Evolutionary conservation across 441 rosid species (phyloP).

Genomic region (Pelargonium myrrhifolium): DNA sequence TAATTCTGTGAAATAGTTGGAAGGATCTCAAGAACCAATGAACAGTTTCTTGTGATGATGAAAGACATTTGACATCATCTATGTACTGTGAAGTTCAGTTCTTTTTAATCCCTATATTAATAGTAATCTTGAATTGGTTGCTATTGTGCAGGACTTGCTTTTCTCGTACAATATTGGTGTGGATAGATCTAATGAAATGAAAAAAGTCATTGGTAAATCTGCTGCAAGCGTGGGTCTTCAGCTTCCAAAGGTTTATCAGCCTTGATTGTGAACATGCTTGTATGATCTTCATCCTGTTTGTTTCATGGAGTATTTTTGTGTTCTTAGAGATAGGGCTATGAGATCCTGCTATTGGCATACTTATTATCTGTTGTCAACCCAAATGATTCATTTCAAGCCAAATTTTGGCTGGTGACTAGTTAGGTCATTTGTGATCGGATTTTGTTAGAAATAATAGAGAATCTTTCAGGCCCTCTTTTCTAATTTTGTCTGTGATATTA

Average conservation of each 20-base stretch:
- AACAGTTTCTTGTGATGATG: not conserved
- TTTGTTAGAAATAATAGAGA: constrained; percentile 1
- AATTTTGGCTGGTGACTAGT: not conserved
- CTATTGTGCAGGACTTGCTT: constrained; percentile 51
- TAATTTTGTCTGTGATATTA: too few relatives aligned
- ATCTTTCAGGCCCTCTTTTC: not conserved
- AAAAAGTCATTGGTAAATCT: constrained; percentile 60
- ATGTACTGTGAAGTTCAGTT: not conserved
- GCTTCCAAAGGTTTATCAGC: constrained; percentile 56
- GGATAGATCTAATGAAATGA: constrained; percentile 81
- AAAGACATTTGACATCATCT: not conserved
- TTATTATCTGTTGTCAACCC: not conserved
- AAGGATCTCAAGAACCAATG: not conserved
- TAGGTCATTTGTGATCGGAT: not conserved
- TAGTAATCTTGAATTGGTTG: constrained; percentile 2
- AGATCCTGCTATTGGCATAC: not conserved
- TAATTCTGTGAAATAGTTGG: not conserved
- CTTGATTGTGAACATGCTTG: constrained; percentile 22
- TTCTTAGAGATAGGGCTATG: not conserved
- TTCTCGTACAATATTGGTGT: constrained; percentile 93
- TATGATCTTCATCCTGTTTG: constrained; percentile 6
- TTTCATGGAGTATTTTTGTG: not conserved
- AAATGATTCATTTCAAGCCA: not conserved
- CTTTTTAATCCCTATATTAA: not conserved
- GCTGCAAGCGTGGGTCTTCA: constrained; percentile 88